phyloP scores from a whole-genome alignment of 257 asterid genomes.

The Nicotiana noctiflora region DNA sequence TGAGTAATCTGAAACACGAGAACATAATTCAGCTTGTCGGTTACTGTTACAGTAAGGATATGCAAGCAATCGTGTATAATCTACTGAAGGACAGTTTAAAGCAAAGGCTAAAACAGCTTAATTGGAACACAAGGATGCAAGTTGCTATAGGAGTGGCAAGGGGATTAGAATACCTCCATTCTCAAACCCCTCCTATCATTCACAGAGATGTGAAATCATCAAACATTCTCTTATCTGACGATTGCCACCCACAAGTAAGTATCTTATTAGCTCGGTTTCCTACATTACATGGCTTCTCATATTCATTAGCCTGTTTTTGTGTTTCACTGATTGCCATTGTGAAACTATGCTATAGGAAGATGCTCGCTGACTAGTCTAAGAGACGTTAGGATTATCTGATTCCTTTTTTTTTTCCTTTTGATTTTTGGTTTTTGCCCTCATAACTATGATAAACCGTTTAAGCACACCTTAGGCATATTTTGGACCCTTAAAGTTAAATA shows the following conservation, averaged over 20 bases:
- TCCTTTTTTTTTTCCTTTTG: neutral
- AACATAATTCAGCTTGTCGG: slow-evolving; percentile 56
- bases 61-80: slow-evolving; percentile 50
- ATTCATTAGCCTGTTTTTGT: neutral
- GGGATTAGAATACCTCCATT: slow-evolving; percentile 68
- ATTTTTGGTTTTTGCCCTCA: neutral
- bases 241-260: slow-evolving; percentile 52
- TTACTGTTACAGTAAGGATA: slow-evolving; percentile 43
- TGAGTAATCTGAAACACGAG: slow-evolving; percentile 58
- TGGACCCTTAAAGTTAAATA: neutral
- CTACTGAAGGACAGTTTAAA: slow-evolving; percentile 34
- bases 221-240: slow-evolving; percentile 53
- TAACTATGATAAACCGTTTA: neutral
- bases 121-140: slow-evolving; percentile 62
- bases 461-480: neutral
- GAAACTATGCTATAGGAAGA: neutral
- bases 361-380: neutral
- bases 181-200: slow-evolving; percentile 52
- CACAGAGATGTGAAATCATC: slow-evolving; percentile 71
- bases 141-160: slow-evolving; percentile 62
- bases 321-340: neutral
- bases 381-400: neutral
- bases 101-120: slow-evolving; percentile 43
- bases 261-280: neutral
- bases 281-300: neutral